Conservation (phyloP, 129 eudicot species). For the Erigeron canadensis region DNA sequence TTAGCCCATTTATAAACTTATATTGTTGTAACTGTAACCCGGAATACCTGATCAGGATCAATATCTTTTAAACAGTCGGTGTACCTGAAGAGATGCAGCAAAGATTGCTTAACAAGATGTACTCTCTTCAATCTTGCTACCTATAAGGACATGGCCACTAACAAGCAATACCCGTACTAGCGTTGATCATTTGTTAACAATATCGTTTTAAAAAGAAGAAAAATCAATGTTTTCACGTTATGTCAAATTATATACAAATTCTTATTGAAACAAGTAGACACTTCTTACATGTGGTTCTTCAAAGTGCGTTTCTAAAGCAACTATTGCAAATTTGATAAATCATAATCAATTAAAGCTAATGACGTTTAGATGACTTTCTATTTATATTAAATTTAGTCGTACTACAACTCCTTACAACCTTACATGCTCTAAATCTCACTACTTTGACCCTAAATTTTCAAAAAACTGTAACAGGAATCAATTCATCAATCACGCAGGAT, state of each 20-base stretch:
- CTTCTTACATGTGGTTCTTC: not conserved
- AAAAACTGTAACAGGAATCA: not conserved
- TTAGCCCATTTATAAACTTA: constrained; percentile 1
- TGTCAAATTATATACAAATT: not conserved
- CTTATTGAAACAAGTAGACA: not conserved
- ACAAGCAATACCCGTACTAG: not conserved
- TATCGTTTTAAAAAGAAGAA: not conserved
- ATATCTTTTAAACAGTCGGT: constrained; percentile 74
- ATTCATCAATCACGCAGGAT: not conserved
- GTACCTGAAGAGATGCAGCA: constrained; percentile 56
- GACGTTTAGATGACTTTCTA: no score
- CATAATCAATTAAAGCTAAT: not conserved
- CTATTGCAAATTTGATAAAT: no score
- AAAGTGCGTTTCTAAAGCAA: not conserved
- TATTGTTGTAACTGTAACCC: not conserved
- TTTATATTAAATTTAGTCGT: no score
- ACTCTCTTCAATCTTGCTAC: not conserved
- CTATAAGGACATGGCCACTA: not conserved
- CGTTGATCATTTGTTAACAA: constrained; percentile 4
- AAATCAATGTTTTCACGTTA: not conserved
- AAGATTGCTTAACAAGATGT: not conserved
- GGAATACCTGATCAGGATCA: constrained; percentile 83
- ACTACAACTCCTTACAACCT: no score
- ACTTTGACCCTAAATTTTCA: not conserved
- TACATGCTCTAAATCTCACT: no score